Evolutionary conservation across 192 early-diverging fungal species (phyloP).

Genomic region (Mortierella claussenii): DNA sequence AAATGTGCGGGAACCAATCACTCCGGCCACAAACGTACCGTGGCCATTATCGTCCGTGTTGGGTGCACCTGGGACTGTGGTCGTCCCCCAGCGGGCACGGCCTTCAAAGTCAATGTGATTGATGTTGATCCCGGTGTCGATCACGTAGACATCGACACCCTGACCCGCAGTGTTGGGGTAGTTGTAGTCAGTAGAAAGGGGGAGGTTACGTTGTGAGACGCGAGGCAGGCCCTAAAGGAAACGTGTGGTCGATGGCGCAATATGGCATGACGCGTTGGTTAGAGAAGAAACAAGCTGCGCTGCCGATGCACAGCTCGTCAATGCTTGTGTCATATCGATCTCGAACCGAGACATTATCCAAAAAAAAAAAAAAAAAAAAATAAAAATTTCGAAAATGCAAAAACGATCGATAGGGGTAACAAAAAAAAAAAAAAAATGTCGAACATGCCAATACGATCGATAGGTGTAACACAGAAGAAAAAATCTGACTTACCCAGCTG

Average conservation of each 20-base stretch:
- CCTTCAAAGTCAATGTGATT: constrained; percentile 63
- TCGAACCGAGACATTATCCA: background rate
- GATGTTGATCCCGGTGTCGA: constrained; percentile 71
- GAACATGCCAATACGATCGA: no score
- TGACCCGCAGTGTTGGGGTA: constrained; percentile 71
- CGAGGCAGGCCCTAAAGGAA: constrained; percentile 62
- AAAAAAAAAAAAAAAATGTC: constrained; percentile 1
- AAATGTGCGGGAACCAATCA: constrained; percentile 62
- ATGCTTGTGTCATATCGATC: background rate
- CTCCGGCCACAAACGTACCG: constrained; percentile 66
- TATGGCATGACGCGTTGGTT: no score
- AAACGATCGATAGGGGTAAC: no score
- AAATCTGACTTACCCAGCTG: constrained; percentile 53
- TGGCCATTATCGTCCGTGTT: constrained; percentile 64
- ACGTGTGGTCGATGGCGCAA: no score
- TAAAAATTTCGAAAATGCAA: no score
- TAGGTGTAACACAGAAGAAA: no score
- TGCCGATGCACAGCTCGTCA: background rate
- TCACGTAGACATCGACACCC: constrained; percentile 69
- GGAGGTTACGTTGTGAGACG: constrained; percentile 57
- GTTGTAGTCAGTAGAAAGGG: constrained; percentile 54
- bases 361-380: background rate
- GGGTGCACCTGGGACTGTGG: constrained; percentile 34
- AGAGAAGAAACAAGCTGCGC: background rate
- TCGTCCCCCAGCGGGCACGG: constrained; percentile 64